These are phyloP conservation scores for Euphorbia tirucalli DNA, from an alignment of 345 rosid genomes.

Conservation along the genomic window DNA sequence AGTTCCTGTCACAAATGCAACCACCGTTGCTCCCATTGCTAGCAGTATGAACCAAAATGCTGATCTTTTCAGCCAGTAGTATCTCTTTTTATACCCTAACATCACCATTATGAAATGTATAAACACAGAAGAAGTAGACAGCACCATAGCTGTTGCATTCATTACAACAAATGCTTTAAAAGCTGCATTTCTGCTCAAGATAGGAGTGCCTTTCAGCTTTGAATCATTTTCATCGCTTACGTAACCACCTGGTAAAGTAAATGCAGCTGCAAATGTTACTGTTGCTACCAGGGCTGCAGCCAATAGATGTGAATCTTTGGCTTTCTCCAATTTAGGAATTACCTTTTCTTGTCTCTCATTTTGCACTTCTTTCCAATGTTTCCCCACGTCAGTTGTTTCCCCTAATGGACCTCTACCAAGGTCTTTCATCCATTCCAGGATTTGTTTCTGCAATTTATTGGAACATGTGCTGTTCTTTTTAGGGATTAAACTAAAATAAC, in stretches of 20 bases:
- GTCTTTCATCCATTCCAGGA: constrained; percentile 1
- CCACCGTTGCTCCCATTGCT: background rate
- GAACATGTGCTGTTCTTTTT: background rate
- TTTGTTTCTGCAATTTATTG: background rate
- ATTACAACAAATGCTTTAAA: background rate
- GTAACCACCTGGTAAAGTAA: constrained; percentile 28
- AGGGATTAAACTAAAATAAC: background rate
- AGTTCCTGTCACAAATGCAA: constrained; percentile 8
- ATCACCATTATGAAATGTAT: background rate
- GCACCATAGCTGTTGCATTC: background rate
- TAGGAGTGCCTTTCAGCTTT: background rate
- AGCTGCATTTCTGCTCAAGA: constrained; percentile 2
- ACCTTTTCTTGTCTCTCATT: background rate
- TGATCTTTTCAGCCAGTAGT: background rate
- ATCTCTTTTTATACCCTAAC: background rate
- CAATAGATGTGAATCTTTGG: background rate
- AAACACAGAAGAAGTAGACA: background rate
- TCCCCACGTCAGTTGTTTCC: background rate
- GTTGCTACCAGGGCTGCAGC: constrained; percentile 22
- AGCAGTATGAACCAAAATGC: background rate
- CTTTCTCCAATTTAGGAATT: background rate
- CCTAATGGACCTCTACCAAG: background rate
- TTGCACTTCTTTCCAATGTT: background rate
- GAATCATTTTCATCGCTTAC: background rate
- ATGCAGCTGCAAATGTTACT: constrained; percentile 22